Evolutionary conservation across 2,329 filamentous ascomycete genomes (phyloP), one percentile per base, ranked within the genome.

Genomic region (Ascochyta clinopodiicola): DNA sequence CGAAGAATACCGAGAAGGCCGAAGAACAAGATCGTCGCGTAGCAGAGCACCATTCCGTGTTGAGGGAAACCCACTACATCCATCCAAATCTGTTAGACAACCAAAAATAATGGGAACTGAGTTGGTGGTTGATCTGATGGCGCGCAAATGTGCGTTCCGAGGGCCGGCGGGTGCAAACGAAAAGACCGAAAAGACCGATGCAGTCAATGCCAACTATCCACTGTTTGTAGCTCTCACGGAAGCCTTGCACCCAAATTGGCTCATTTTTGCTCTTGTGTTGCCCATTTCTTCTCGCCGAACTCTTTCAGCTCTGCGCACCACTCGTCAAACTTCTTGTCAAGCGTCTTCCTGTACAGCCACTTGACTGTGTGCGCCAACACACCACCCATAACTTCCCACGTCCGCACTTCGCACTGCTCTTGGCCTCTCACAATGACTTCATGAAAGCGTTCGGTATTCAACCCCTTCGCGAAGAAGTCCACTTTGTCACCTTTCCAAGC

Each of bases 371-470:
- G 35, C 15, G 64, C 56, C 35, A 63, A n/a, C 4, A 66, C n/a
- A 10, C 63, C 64, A 1, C 56, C 44, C 63, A 67, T 67, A 2
- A 61, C 32, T 56, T 67, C 64, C 64, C 64, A 67, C 1, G 52
- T 59, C 17, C 60, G 39, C 5, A 67, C 62, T 39, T 67, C 63
- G 39, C 64, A 67, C 22, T 61, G 48, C 4, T 59, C 52, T 10
- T 61, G 44, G 0, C 56, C 50, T 8, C 25, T 55, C 1, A 59
- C 47, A 34, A 67, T 66, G 7, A 66, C 49, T 38, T 67, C 64
- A 12, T 67, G 63, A 12, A 67, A 63, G 3, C 64, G 46, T 24
- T 67, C 63, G 10, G 54, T 25, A 15, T 56, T 56, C 15, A 59
- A 38, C 8, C 47, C 59, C 13, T 53, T 45, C 6, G 51, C 45